Evolutionary conservation across 2,329 filamentous ascomycete genomes (phyloP).

Genomic region (Nigrospora sphaerica): DNA sequence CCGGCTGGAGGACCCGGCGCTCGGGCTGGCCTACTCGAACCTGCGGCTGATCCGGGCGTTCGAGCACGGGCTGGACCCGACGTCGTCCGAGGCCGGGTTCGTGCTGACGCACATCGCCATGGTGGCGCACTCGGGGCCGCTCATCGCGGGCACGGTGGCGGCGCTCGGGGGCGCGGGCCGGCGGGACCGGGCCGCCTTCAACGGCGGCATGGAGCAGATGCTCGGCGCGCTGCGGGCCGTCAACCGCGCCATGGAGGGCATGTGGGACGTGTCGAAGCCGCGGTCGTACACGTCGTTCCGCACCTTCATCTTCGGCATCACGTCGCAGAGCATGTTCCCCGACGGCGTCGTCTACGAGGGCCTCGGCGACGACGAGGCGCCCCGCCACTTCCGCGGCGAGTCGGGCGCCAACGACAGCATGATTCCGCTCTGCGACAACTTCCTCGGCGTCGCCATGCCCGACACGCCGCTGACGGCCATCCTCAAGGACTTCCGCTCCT

Average conservation of each 20-base stretch:
- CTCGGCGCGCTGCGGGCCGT: constrained; percentile 61
- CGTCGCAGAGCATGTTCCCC: constrained; percentile 88
- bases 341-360: constrained; percentile 86
- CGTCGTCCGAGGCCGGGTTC: constrained; percentile 88
- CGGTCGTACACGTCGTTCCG: constrained; percentile 82
- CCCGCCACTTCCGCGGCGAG: constrained; percentile 81
- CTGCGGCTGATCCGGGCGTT: constrained; percentile 85
- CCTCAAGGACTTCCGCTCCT: constrained; percentile 79
- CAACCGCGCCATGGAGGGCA: constrained; percentile 75
- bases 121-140: constrained; percentile 75
- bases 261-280: constrained; percentile 88
- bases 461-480: constrained; percentile 83
- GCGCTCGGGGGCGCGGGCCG: not conserved
- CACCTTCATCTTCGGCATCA: constrained; percentile 96
- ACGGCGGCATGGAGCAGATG: constrained; percentile 55
- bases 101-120: constrained; percentile 95
- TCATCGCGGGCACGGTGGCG: constrained; percentile 66
- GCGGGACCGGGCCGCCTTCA: constrained; percentile 48
- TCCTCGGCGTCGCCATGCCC: constrained; percentile 82
- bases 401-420: constrained; percentile 93
- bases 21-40: constrained; percentile 55
- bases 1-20: constrained; percentile 47
- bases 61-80: constrained; percentile 78
- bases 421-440: constrained; percentile 82
- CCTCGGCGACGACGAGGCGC: constrained; percentile 55